phyloP scores from a whole-genome alignment of 805 yeast genomes.

The Teunomyces gatunensis region DNA sequence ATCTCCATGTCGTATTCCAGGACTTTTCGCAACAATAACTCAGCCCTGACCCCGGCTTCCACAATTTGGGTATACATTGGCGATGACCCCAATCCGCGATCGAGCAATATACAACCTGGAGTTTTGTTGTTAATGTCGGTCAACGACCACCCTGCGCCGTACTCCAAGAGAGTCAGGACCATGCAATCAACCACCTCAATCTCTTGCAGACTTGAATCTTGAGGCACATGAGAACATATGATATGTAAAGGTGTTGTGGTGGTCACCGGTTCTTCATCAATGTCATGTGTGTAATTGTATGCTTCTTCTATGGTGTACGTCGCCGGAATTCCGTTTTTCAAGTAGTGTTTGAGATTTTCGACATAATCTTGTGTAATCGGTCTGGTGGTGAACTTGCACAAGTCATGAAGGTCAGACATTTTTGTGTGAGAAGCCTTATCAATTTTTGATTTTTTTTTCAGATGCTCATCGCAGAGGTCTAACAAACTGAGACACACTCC shows the following conservation, averaged over 20 bases:
- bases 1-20: conserved; percentile 64
- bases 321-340: conserved; percentile 71
- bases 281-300: conserved; percentile 49
- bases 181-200: conserved; percentile 43
- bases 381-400: conserved; percentile 46
- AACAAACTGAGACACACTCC: not conserved
- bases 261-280: conserved; percentile 23
- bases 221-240: conserved; percentile 54
- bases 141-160: conserved; percentile 92
- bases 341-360: conserved; percentile 42
- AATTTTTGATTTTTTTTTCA: not conserved
- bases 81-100: conserved; percentile 43
- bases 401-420: conserved; percentile 74
- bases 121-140: conserved; percentile 70
- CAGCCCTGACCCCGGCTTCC: conserved; percentile 89
- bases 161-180: conserved; percentile 67
- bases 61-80: conserved; percentile 52
- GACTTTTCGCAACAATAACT: conserved; percentile 70
- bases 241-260: conserved; percentile 83
- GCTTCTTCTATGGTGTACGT: conserved; percentile 82
- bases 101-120: conserved; percentile 76
- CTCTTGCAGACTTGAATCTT: conserved; percentile 45
- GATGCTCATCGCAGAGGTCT: conserved; percentile 2
- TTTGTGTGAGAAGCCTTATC: not conserved
- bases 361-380: conserved; percentile 53